Percentiles rank a stretch among this genome's conserved stretches.
Conservation (phyloP, 371 early-diverging fungal genomes). For the Mortierella sp. region DNA sequence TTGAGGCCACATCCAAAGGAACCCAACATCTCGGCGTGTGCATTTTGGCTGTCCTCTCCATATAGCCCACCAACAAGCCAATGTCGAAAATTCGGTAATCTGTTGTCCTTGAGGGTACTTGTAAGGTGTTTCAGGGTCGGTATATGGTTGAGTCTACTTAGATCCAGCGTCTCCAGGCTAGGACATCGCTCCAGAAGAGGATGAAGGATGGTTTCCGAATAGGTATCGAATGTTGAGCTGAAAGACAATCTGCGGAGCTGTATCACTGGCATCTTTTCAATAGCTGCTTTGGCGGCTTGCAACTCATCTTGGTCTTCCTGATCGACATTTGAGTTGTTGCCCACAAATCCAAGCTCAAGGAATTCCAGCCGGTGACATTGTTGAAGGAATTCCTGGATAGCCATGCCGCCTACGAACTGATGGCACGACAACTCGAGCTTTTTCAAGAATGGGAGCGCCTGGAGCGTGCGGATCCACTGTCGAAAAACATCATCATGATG, state of each 20-base stretch:
- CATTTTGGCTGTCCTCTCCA: too few relatives aligned
- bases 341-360: neutral
- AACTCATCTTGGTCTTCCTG: too few relatives aligned
- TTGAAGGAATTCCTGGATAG: neutral
- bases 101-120: too few relatives aligned
- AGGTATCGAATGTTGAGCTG: neutral
- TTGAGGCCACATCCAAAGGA: too few relatives aligned
- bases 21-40: too few relatives aligned
- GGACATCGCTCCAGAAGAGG: neutral
- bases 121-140: too few relatives aligned
- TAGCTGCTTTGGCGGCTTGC: too few relatives aligned
- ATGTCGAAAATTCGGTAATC: too few relatives aligned
- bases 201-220: neutral
- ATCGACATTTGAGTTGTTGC: neutral
- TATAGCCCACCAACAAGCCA: too few relatives aligned
- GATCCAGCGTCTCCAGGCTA: neutral
- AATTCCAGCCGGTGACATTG: neutral
- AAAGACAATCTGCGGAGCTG: neutral
- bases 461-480: neutral
- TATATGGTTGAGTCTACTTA: too few relatives aligned
- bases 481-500: neutral
- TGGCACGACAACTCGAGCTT: neutral
- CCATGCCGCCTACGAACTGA: neutral
- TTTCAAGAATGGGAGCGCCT: neutral
- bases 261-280: neutral